A percentile compares a stretch with the other conserved stretches of the same genome.
Evolutionary conservation across 495 filamentous ascomycete species (phyloP).

Genomic region (Penicillium steckii): DNA sequence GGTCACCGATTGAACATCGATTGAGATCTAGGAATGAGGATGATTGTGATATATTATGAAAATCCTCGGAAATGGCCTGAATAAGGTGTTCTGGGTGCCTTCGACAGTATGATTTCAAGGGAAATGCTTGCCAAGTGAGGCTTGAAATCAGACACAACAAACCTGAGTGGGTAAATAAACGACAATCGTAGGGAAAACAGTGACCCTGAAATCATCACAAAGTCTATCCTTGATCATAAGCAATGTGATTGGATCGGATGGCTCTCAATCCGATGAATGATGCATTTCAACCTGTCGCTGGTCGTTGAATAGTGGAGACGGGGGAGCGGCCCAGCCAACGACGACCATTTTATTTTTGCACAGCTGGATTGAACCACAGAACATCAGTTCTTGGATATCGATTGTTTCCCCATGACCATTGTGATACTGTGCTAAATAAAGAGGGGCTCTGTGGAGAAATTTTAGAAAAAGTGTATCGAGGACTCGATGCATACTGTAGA

Average conservation of each 20-base stretch:
- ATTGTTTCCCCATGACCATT: neutral
- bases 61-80: no score
- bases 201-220: neutral
- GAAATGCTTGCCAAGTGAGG: no score
- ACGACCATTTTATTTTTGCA: constrained; percentile 12
- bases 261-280: neutral
- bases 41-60: no score
- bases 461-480: neutral
- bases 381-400: neutral
- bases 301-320: constrained; percentile 1
- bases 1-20: neutral
- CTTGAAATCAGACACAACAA: neutral
- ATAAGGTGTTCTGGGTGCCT: no score
- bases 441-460: neutral
- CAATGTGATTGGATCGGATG: neutral
- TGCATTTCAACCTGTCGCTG: neutral
- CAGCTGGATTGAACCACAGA: constrained; percentile 7
- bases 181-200: neutral
- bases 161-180: neutral
- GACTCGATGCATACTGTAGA: neutral
- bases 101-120: no score
- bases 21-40: neutral
- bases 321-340: constrained; percentile 6
- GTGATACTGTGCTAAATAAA: neutral
- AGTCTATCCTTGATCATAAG: neutral